Evolutionary conservation across 768 basidiomycete genomes (phyloP).

Genomic region (Termitomyces sp.): DNA sequence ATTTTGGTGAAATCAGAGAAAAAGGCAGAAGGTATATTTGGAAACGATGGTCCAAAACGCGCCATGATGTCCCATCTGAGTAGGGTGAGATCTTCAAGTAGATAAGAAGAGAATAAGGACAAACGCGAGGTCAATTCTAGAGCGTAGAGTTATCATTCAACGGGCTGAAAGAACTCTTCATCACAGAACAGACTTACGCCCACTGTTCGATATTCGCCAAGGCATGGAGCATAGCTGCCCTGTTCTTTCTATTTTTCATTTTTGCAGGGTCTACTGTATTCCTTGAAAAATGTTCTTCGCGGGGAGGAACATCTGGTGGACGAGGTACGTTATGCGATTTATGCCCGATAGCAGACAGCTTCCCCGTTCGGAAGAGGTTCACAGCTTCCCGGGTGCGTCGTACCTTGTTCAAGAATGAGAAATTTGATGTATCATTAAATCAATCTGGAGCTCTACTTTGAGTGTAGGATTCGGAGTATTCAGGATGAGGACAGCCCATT

Average conservation of each 20-base stretch:
- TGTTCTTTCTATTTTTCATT: conserved; percentile 53
- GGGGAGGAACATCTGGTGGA: conserved; percentile 60
- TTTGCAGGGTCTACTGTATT: conserved; percentile 58
- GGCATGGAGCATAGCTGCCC: conserved; percentile 74
- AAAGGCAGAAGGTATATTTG: conserved; percentile 63
- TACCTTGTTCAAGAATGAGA: conserved; percentile 36
- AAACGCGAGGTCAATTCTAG: conserved; percentile 69
- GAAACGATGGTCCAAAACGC: conserved; percentile 59
- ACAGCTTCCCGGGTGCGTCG: conserved; percentile 68
- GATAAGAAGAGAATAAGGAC: conserved; percentile 17
- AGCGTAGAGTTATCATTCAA: not conserved
- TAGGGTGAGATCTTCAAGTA: not conserved
- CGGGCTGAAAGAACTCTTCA: not conserved
- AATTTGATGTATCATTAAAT: not conserved
- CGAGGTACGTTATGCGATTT: conserved; percentile 38
- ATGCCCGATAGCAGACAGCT: conserved; percentile 62
- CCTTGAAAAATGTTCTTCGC: conserved; percentile 43
- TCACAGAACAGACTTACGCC: conserved; percentile 50
- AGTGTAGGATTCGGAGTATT: conserved; percentile 65
- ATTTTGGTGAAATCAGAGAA: conserved; percentile 81
- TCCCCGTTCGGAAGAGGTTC: conserved; percentile 61
- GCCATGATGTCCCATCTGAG: conserved; percentile 79
- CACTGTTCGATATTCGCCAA: conserved; percentile 85
- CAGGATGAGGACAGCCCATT: conserved; percentile 75
- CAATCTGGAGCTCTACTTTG: conserved; percentile 33